Conservation (phyloP, 108 stramenopile species). For the Cyclotella cryptica region DNA sequence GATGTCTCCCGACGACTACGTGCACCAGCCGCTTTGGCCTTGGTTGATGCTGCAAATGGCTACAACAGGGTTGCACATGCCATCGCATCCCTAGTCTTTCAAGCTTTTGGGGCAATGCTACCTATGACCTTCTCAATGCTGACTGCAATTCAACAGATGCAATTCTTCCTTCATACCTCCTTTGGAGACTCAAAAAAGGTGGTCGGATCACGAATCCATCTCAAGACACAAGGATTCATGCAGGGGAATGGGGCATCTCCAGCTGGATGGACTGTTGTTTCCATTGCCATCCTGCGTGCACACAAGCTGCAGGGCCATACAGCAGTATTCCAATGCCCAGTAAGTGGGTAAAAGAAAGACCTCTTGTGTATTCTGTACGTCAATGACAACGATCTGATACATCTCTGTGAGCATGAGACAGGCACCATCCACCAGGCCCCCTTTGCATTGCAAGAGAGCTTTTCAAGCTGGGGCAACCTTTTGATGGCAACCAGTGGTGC, state of each 20-base stretch:
- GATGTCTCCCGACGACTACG: too few species aligned
- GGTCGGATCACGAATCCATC: slow-evolving; percentile 7
- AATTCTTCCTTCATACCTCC: too few species aligned
- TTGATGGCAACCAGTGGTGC: neutral
- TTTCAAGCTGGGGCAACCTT: slow-evolving; percentile 13
- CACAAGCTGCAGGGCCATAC: slow-evolving; percentile 9
- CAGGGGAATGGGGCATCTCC: too few species aligned
- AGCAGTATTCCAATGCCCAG: slow-evolving; percentile 2
- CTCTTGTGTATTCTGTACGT: neutral
- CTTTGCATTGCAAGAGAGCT: neutral
- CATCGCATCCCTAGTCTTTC: slow-evolving; percentile 9
- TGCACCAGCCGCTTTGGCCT: too few species aligned
- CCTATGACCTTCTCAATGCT: neutral
- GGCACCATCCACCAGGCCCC: neutral
- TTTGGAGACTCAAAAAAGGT: too few species aligned
- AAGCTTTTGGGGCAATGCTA: slow-evolving; percentile 13
- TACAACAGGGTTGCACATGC: slow-evolving; percentile 18
- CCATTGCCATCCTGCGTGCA: slow-evolving; percentile 11
- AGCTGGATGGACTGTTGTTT: slow-evolving; percentile 9
- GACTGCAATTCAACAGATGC: slow-evolving; percentile 4
- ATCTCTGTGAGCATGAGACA: neutral
- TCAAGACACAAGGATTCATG: too few species aligned
- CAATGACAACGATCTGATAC: slow-evolving; percentile 11
- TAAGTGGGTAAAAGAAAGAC: neutral
- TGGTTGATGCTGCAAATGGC: too few species aligned